Evolutionary conservation across 805 yeast genomes (phyloP).

Genomic region (Ogataea pilisensis): DNA sequence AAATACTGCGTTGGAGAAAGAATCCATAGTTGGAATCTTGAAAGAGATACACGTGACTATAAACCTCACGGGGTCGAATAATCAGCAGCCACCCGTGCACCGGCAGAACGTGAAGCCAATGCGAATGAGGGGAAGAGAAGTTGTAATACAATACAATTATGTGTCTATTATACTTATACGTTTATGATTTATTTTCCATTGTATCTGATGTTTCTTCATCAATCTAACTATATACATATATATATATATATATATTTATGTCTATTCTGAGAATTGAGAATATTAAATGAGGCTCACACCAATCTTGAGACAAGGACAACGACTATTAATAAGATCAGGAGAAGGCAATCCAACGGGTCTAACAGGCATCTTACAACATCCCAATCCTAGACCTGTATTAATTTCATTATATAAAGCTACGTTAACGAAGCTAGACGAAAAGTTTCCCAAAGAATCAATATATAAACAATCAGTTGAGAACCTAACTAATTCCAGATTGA

Average conservation of each 20-base stretch:
- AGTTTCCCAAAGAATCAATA: constrained; percentile 69
- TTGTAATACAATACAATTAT: too few species aligned
- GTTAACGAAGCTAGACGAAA: constrained; percentile 48
- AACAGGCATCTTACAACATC: constrained; percentile 75
- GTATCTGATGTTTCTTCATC: too few species aligned
- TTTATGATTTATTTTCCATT: too few species aligned
- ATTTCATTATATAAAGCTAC: constrained; percentile 69
- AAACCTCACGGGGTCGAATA: too few species aligned
- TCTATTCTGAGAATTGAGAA: constrained; percentile 30
- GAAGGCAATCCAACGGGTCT: constrained; percentile 76
- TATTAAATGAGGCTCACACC: too few species aligned
- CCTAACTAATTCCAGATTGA: constrained; percentile 64
- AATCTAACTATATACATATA: too few species aligned
- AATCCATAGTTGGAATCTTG: too few species aligned
- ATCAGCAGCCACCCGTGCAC: neutral
- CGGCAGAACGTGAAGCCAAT: neutral
- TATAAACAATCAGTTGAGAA: constrained; percentile 73
- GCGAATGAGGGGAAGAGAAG: neutral
- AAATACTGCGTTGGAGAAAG: too few species aligned
- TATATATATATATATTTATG: too few species aligned
- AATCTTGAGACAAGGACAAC: constrained; percentile 38
- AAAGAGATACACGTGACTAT: too few species aligned
- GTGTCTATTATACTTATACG: too few species aligned
- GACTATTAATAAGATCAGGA: constrained; percentile 50
- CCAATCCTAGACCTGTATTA: constrained; percentile 79